Conservation (phyloP, 176 grass and related monocot genomes). For the Rhynchospora tenuis region DNA sequence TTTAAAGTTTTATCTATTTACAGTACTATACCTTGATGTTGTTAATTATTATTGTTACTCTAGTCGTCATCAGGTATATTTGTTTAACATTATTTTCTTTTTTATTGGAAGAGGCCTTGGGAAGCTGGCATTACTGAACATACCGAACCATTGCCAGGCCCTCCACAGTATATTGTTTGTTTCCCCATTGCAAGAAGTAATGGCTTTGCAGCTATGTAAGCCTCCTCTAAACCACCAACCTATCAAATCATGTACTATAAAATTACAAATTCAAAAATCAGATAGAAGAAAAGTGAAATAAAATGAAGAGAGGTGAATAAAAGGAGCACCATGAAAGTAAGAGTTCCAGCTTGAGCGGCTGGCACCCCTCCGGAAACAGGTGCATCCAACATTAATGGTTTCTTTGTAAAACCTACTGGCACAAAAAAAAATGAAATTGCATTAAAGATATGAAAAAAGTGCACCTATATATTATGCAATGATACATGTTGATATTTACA, state of each 20-base stretch:
- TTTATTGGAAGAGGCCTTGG: not conserved
- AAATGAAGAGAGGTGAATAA: not conserved
- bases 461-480: constrained; percentile 7
- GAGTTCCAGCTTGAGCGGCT: constrained; percentile 77
- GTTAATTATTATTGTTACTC: constrained; percentile 9
- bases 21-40: not conserved
- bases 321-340: constrained; percentile 84
- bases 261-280: constrained; percentile 7
- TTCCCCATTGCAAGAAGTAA: constrained; percentile 81
- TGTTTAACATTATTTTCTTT: not conserved
- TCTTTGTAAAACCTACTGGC: constrained; percentile 56
- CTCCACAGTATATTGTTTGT: constrained; percentile 77
- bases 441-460: not conserved
- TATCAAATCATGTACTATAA: constrained; percentile 11
- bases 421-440: constrained; percentile 7
- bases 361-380: constrained; percentile 94
- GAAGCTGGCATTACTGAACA: constrained; percentile 25
- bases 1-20: not conserved
- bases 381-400: constrained; percentile 70
- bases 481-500: not conserved
- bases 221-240: constrained; percentile 85
- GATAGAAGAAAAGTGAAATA: constrained; percentile 9
- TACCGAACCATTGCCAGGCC: constrained; percentile 84
- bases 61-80: not conserved
- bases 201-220: constrained; percentile 74